phyloP scores from a whole-genome alignment of 305 asterid genomes.

The Fraxinus angustifolia region DNA sequence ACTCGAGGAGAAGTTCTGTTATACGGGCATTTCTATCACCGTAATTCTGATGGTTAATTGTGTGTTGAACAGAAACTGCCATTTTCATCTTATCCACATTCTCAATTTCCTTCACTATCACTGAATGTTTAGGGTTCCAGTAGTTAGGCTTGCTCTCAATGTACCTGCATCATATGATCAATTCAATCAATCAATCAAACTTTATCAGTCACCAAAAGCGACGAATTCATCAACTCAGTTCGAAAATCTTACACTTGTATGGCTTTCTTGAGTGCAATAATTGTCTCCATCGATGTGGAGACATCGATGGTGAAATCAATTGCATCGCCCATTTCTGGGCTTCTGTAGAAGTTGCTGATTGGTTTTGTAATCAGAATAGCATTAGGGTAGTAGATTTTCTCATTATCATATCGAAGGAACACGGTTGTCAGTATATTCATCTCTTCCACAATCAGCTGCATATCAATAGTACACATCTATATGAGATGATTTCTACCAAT shows the following conservation, averaged over 20 bases:
- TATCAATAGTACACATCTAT: background rate
- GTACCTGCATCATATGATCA: conserved; percentile 35
- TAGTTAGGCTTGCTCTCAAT: conserved; percentile 62
- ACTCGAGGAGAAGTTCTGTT: conserved; percentile 51
- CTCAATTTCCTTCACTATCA: conserved; percentile 56
- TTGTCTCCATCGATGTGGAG: background rate
- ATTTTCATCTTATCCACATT: conserved; percentile 54
- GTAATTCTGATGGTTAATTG: conserved; percentile 60
- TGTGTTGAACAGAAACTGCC: conserved; percentile 50
- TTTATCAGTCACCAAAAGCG: background rate
- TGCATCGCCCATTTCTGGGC: conserved; percentile 64
- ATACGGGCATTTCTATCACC: conserved; percentile 46
- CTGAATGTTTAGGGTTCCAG: conserved; percentile 56
- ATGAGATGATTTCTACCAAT: background rate
- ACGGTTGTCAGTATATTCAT: conserved; percentile 70
- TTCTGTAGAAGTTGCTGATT: conserved; percentile 62
- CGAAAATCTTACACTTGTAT: conserved; percentile 25
- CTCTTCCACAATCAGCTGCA: conserved; percentile 67
- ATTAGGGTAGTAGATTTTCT: conserved; percentile 65
- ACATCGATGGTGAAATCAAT: conserved; percentile 22
- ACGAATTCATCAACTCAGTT: background rate
- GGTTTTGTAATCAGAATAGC: conserved; percentile 51
- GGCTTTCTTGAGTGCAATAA: conserved; percentile 41
- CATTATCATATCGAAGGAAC: conserved; percentile 54
- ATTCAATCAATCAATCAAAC: background rate